These are phyloP conservation scores for Xylaria sp. DNA, from an alignment of 2,329 filamentous ascomycete genomes.

Conservation along the genomic window DNA sequence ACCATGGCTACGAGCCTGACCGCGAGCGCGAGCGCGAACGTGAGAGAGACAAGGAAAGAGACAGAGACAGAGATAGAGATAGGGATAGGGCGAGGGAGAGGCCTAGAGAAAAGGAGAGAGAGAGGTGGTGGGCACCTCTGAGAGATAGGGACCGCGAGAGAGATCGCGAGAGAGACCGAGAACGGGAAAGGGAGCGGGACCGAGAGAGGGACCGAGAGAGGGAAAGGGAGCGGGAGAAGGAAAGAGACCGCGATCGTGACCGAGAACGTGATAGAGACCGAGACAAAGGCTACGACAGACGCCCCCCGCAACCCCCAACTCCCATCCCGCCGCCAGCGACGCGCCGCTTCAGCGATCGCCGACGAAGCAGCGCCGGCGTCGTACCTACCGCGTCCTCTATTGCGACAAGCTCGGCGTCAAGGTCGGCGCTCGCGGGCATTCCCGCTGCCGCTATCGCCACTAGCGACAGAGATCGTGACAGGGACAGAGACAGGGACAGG, in stretches of 20 bases:
- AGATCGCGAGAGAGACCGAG: neutral
- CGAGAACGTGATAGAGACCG: neutral
- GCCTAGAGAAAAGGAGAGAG: conserved; percentile 21
- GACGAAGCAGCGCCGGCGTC: conserved; percentile 14
- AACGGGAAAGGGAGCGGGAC: conserved; percentile 14
- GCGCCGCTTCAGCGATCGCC: conserved; percentile 24
- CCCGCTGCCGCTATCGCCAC: neutral
- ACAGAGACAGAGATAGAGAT: neutral
- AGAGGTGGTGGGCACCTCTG: conserved; percentile 11
- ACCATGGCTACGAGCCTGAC: conserved; percentile 25
- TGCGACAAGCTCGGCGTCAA: conserved; percentile 2
- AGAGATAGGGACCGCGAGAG: conserved; percentile 15
- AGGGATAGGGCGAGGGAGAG: conserved; percentile 15
- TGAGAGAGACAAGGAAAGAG: conserved; percentile 4
- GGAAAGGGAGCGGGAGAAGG: conserved; percentile 8
- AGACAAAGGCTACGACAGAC: conserved; percentile 27
- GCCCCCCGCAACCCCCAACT: neutral
- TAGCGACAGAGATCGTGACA: too few relatives aligned
- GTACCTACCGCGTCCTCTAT: neutral
- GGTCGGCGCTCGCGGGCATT: neutral
- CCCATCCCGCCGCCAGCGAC: conserved; percentile 9
- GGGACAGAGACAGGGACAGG: too few relatives aligned
- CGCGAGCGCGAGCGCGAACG: conserved; percentile 7
- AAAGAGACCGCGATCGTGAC: conserved; percentile 9
- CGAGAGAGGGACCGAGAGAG: neutral